Base-by-base conservation (phyloP, 176 grass and related monocot genomes). In the Hordeum vulgare region DNA sequence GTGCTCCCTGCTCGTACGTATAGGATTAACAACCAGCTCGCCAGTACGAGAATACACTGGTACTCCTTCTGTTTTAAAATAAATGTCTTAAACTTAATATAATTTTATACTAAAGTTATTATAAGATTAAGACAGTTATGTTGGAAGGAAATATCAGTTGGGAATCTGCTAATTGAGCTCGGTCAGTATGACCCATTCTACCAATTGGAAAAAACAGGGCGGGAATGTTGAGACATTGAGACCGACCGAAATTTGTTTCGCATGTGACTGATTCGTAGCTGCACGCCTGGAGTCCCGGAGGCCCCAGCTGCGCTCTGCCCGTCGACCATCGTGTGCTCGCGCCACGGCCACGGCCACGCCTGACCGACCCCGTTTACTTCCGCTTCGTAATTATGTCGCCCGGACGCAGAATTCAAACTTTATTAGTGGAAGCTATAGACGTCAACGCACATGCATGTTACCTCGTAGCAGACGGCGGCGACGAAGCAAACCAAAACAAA, bases 371-470 rank as follows among this genome's bases (percentile, higher is more conserved):
- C 10, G 15, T 9, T 11, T 40, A 24, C 9, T 79, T 36, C 31
- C 13, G 12, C 26, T 24, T 72, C 37, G 6, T 39, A 8, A 6
- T 9, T n/a, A n/a, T n/a, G 24, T 13, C 49, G 34, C 7, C 27
- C 15, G 9, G 3, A 77, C 8, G 0, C 34, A 3, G 14, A 20
- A 23, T 53, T 40, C 66, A 54, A 57, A 33, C n/a, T 4, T 39
- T 3, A 66, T 31, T 12, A 8, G 31, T 10, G 54, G 29, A 7
- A 11, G 15, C 11, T 15, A 27, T 0, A 39, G 24, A 67, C 24
- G 71, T 87, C 61, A 82, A 59, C 85, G 57, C 61, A 81, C 54
- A 61, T 34, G 69, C 54, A 61, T 34, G 69, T 65, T 56, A 45
- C 15, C 28, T 27, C 1, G 5, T 28, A 37, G 67, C 42, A 65